phyloP scores from a whole-genome alignment of 768 basidiomycete genomes.

The Lanmaoa pseudosensibilis region DNA sequence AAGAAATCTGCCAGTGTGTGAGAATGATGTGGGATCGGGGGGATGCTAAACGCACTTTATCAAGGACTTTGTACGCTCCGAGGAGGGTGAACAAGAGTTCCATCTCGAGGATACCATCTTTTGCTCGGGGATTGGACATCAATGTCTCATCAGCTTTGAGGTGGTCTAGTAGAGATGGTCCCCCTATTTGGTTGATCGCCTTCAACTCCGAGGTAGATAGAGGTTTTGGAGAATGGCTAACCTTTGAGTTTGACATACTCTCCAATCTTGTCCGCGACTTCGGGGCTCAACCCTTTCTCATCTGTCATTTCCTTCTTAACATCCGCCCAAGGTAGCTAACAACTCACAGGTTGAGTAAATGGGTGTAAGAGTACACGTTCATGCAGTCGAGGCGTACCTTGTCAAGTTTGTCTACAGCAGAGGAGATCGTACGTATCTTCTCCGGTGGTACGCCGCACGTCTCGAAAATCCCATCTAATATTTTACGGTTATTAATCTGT shows the following conservation, averaged over 20 bases:
- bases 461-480: slow-evolving; percentile 95
- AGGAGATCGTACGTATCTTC: slow-evolving; percentile 90
- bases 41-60: slow-evolving; percentile 52
- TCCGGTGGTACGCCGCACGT: slow-evolving; percentile 91
- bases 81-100: slow-evolving; percentile 78
- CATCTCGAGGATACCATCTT: slow-evolving; percentile 88
- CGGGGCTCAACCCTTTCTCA: slow-evolving; percentile 84
- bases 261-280: slow-evolving; percentile 89
- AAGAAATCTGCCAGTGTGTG: slow-evolving; percentile 66
- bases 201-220: neutral
- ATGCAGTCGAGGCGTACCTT: slow-evolving; percentile 58
- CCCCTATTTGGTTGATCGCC: slow-evolving; percentile 48
- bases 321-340: slow-evolving; percentile 81
- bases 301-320: slow-evolving; percentile 96
- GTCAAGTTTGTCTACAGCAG: slow-evolving; percentile 97
- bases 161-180: slow-evolving; percentile 69
- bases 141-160: slow-evolving; percentile 65
- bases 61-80: slow-evolving; percentile 71
- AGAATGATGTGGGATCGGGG: neutral
- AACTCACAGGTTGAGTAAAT: neutral
- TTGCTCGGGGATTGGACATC: slow-evolving; percentile 69
- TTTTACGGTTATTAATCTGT: slow-evolving; percentile 93
- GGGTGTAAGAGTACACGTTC: neutral
- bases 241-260: slow-evolving; percentile 97
- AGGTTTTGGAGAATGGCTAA: slow-evolving; percentile 26